phyloP scores from a whole-genome alignment of 331 rosid species.

The Malus hybrid region DNA sequence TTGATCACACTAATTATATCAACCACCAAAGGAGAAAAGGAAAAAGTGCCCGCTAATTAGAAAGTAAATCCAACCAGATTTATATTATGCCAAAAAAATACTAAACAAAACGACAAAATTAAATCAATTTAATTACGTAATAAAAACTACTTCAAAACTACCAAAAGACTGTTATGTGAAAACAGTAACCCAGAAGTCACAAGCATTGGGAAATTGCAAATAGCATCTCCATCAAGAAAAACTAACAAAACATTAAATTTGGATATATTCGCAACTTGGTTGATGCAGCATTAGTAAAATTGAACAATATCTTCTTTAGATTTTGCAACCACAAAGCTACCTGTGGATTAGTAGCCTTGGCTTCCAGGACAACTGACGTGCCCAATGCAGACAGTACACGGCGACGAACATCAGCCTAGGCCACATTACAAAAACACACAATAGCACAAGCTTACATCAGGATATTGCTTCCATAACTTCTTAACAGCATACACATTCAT shows the following conservation, averaged over 20 bases:
- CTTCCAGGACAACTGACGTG: conserved; percentile 37
- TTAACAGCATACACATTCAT: neutral
- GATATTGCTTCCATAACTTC: neutral
- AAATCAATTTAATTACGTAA: too few species aligned
- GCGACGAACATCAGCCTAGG: conserved; percentile 79
- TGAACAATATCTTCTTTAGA: neutral
- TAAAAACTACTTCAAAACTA: neutral
- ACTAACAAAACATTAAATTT: neutral
- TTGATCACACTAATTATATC: neutral
- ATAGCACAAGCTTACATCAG: neutral
- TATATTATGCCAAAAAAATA: too few species aligned
- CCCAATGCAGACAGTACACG: conserved; percentile 48
- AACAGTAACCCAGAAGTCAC: neutral
- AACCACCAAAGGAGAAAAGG: neutral
- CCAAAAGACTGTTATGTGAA: neutral
- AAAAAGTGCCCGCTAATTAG: neutral
- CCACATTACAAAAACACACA: conserved; percentile 11
- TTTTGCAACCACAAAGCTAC: conserved; percentile 14
- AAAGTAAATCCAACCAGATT: neutral
- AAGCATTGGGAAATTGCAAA: neutral
- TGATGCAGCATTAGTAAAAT: neutral
- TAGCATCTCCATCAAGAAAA: neutral
- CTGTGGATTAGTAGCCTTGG: conserved; percentile 47
- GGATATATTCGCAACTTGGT: neutral
- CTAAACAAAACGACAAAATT: too few species aligned